A percentile compares a stretch with the other conserved stretches of the same genome.
Conservation (phyloP, 345 rosid genomes). For the Mercurialis annua region DNA sequence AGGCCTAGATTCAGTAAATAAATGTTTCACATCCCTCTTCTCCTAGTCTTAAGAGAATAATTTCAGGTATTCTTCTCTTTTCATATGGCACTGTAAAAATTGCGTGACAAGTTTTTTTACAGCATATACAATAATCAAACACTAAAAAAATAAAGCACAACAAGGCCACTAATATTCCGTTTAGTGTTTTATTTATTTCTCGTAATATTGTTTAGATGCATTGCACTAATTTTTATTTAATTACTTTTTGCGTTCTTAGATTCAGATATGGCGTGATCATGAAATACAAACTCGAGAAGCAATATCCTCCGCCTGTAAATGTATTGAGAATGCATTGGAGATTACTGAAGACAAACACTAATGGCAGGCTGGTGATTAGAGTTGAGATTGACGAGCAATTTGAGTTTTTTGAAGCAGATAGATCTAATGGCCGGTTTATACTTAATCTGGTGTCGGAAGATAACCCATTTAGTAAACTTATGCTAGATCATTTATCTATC, state of each 20-base stretch:
- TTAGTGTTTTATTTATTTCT: too few relatives aligned
- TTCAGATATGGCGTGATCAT: neutral
- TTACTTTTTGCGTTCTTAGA: neutral
- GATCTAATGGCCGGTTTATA: constrained; percentile 35
- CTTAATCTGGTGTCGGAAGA: constrained; percentile 30
- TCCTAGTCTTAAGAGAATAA: too few relatives aligned
- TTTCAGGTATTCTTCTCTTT: too few relatives aligned
- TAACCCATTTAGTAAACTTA: neutral
- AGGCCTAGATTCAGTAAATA: too few relatives aligned
- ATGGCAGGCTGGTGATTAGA: constrained; percentile 39
- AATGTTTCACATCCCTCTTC: too few relatives aligned
- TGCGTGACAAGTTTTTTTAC: too few relatives aligned
- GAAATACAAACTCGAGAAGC: neutral
- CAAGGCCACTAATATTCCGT: too few relatives aligned
- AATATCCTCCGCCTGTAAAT: neutral
- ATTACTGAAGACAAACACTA: constrained; percentile 22
- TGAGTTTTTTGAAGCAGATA: constrained; percentile 33
- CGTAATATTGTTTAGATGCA: too few relatives aligned
- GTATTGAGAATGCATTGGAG: constrained; percentile 33
- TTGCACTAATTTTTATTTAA: too few relatives aligned
- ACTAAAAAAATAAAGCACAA: too few relatives aligned
- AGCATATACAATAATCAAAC: too few relatives aligned
- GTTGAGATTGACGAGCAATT: constrained; percentile 38
- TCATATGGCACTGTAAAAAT: too few relatives aligned
- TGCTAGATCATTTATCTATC: neutral